Base-by-base conservation (phyloP, 805 yeast species). In the Yarrowia sp. region DNA sequence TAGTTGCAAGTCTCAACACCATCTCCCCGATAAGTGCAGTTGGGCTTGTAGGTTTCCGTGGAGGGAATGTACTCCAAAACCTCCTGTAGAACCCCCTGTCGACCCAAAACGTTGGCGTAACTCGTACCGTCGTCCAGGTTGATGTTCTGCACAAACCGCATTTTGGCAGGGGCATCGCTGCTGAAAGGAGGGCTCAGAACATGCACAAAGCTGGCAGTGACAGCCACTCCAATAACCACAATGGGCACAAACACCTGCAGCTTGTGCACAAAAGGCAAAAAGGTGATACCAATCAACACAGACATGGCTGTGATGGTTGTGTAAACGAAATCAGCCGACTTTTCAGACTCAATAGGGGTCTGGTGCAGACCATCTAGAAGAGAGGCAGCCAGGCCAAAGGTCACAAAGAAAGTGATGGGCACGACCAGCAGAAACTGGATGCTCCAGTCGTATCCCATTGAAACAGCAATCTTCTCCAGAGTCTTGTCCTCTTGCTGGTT, bases 201-300 rank as follows among this genome's bases (percentile, higher is more conserved):
- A 40, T 65, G 69, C 1, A 69, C 65, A 11, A 70, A 68, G 33
- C 63, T 67, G 4, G 80, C 70, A 12, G 83, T 80, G 6, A 80
- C 66, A 21, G 81, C 72, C 2, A 80, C 70, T 11, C 77, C 63
- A 0, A 80, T 66, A 22, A 86, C 72, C 2, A 79, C 70, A 3
- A 77, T 24, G 1, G 83, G 79, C 41, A 85, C 73, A 16, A 83
- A 67, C 54, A 82, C 78, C 72, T 88, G 88, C 62, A 89, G 71
- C 71, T 87, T 88, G 76, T 87, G 88, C 41, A 85, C 76, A 71
- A 89, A 89, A 7, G 95, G 91, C 54, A 88, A 70, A 17, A 86
- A 71, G 8, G 93, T 88, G 2, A 79, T 46, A 0, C 81, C 77
- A 4, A 84, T 67, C 9, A 76, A 66, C 9, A 80, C 68, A 0